Base-by-base conservation (phyloP, 306 rosid genomes). In the Erythrophleum fordii region DNA sequence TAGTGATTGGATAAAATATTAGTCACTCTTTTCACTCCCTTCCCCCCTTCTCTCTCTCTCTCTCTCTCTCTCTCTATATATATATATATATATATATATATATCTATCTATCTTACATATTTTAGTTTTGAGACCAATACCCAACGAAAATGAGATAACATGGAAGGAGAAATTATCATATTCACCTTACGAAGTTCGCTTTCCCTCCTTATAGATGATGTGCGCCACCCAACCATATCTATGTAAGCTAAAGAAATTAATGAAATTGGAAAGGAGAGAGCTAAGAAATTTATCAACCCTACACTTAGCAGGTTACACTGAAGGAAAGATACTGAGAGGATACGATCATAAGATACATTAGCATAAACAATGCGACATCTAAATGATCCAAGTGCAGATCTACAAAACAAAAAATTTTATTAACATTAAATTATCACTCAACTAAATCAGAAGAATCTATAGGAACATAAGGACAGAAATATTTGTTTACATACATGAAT, bases 221-320 rank as follows among this genome's bases (percentile, higher is more conserved):
- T 95, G 78, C 99, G 97, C 99, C 99, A 95, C 69, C 99, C 99
- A 86, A 93, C 99, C 98, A 95, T 93, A 84, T 95, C 99, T 95
- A 83, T 69, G 34, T 69, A 23, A 74, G 87, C 82, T 85, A 84
- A 87, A 81, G 89, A 87, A 81, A 84, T 25, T 34, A 79, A 78
- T 45, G 79, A 72, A 61, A 52, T 55, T 51, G 80, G 46, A 45
- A 62, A 75, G 69, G 71, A 77, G 35, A 75, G 70, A 60, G 53
- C 49, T 65, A 73, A 80, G 11, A 46, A 80, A 60, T 39, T 64
- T 52, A 79, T 65, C 46, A 69, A 51, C 61, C 44, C 41, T 69
- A 77, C 78, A 56, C 73, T 73, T 71, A 76, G 48, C 51, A 29
- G 6, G 53, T 26, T 61, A 8, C 62, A 26, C 26, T 52, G 61